phyloP scores from a whole-genome alignment of 2,329 filamentous ascomycete genomes.

The Cordyceps javanica region DNA sequence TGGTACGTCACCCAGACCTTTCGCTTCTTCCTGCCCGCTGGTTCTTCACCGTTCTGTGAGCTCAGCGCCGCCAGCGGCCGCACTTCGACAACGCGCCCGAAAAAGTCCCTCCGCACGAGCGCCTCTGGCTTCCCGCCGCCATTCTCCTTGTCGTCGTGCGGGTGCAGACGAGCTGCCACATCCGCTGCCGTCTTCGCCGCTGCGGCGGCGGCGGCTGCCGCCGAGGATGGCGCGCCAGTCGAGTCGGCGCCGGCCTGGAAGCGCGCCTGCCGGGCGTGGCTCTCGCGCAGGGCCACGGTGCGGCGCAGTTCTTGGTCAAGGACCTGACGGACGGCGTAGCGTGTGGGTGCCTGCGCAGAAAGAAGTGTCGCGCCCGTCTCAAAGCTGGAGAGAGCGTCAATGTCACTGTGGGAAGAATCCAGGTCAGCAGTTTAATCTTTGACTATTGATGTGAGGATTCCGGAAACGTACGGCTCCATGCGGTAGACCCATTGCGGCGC shows the following conservation, averaged over 20 bases:
- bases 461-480: slow-evolving; percentile 76
- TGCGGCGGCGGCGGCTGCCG: slow-evolving; percentile 10
- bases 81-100: slow-evolving; percentile 62
- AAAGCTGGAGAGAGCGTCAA: slow-evolving; percentile 75
- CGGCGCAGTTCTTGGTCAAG: slow-evolving; percentile 84
- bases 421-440: background rate
- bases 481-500: slow-evolving; percentile 77
- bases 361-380: slow-evolving; percentile 57
- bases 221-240: slow-evolving; percentile 8
- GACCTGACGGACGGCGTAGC: slow-evolving; percentile 91
- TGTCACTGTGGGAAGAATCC: slow-evolving; percentile 36
- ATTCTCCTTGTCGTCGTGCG: slow-evolving; percentile 28
- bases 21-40: slow-evolving; percentile 35
- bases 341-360: slow-evolving; percentile 61
- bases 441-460: background rate
- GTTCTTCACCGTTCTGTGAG: slow-evolving; percentile 29
- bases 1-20: slow-evolving; percentile 84
- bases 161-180: slow-evolving; percentile 23
- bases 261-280: slow-evolving; percentile 58
- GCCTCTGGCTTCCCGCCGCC: slow-evolving; percentile 28
- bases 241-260: slow-evolving; percentile 40
- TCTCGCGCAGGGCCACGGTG: slow-evolving; percentile 61
- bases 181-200: slow-evolving; percentile 30
- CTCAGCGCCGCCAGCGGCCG: slow-evolving; percentile 34
- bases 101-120: slow-evolving; percentile 72